Evolutionary conservation across 2,329 filamentous ascomycete genomes (phyloP).

Genomic region (Pestalotiopsis sp.): DNA sequence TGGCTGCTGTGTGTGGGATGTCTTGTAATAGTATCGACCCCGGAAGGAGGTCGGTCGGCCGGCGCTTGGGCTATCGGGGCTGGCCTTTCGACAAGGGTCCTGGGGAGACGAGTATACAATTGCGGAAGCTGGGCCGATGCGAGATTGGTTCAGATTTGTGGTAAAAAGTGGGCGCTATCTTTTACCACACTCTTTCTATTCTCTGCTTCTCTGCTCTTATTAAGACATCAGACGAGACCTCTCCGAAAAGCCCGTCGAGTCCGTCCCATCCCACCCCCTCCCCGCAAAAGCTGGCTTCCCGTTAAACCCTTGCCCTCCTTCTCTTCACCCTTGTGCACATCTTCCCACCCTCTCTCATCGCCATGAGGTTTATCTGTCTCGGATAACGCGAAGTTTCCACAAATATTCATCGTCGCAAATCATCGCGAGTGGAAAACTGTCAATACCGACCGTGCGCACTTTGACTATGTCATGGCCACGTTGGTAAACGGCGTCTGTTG

Average conservation of each 20-base stretch:
- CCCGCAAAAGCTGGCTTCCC: not conserved
- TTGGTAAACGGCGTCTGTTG: not conserved
- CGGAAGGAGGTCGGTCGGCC: not conserved
- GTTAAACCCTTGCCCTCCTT: not conserved
- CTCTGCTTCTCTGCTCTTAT: not conserved
- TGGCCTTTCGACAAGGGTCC: constrained; percentile 1
- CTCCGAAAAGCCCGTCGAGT: not conserved
- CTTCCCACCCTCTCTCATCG: not conserved
- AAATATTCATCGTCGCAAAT: not conserved
- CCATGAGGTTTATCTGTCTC: not conserved
- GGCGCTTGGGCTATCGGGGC: not conserved
- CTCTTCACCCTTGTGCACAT: not conserved
- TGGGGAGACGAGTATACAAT: constrained; percentile 6
- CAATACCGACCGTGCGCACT: not conserved
- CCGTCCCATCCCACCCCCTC: not conserved
- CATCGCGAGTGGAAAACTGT: not conserved
- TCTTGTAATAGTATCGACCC: not conserved
- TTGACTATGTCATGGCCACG: not conserved
- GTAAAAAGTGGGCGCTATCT: not conserved
- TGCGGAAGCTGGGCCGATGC: constrained; percentile 7
- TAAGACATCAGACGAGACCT: not conserved
- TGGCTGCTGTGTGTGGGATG: not conserved
- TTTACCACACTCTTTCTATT: not conserved
- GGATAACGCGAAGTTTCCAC: not conserved
- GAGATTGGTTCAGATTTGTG: not conserved